These are phyloP conservation scores for Rhynchospora breviuscula DNA, from an alignment of 176 grass and related monocot genomes.

Conservation along the genomic window DNA sequence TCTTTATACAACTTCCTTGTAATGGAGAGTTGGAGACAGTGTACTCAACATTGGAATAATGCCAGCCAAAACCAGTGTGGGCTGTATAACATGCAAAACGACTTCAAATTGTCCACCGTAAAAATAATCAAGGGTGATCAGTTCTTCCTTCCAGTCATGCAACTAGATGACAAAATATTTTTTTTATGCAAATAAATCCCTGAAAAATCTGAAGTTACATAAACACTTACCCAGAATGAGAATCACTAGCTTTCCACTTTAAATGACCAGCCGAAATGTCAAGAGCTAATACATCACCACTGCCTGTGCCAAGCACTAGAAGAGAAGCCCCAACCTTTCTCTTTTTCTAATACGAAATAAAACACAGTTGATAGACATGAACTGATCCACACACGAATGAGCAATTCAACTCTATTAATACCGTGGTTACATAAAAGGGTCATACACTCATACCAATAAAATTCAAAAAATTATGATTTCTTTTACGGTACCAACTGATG, in stretches of 20 bases:
- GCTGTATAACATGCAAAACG: not conserved
- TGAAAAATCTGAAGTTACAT: constrained; percentile 12
- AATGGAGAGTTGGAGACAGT: not conserved
- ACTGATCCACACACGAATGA: not conserved
- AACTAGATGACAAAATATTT: not conserved
- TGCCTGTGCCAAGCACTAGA: constrained; percentile 22
- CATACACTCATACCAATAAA: not conserved
- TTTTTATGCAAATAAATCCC: not conserved
- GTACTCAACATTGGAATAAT: not conserved
- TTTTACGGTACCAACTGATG: not conserved
- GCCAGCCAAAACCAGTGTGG: not conserved
- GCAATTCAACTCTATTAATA: not conserved
- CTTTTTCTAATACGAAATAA: not conserved
- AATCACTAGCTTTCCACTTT: constrained; percentile 27
- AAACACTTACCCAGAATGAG: constrained; percentile 19
- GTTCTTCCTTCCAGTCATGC: not conserved
- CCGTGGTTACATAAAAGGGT: not conserved
- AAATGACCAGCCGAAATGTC: constrained; percentile 11
- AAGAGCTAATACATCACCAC: constrained; percentile 21
- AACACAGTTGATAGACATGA: not conserved
- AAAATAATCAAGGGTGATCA: constrained; percentile 3
- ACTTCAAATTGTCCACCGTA: not conserved
- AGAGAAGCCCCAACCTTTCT: constrained; percentile 19
- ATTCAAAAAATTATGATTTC: not conserved
- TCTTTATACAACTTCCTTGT: not conserved